Evolutionary conservation across 768 basidiomycete genomes (phyloP).

Genomic region (Kwoniella dejecticola): DNA sequence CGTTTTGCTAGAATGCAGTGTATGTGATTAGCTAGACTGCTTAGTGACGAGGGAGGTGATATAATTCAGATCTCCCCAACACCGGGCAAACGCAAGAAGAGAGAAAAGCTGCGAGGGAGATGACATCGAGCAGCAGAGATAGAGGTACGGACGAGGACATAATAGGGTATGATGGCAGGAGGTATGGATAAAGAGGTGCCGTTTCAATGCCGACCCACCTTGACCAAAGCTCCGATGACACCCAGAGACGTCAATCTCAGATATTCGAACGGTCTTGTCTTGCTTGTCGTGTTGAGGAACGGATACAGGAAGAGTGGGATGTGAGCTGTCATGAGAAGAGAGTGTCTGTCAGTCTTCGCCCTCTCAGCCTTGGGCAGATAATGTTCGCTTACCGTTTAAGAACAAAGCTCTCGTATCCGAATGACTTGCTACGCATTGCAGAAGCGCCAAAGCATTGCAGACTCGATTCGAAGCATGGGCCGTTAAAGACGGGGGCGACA

Average conservation of each 20-base stretch:
- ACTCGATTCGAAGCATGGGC: constrained; percentile 98
- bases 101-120: too few species aligned
- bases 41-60: too few species aligned
- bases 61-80: too few species aligned
- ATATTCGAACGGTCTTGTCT: constrained; percentile 99
- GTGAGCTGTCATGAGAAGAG: constrained; percentile 72
- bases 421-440: constrained; percentile 98
- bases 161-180: too few species aligned
- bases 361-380: too few species aligned
- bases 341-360: too few species aligned
- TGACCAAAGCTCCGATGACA: constrained; percentile 97
- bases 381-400: constrained; percentile 73
- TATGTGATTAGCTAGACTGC: too few species aligned
- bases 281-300: constrained; percentile 97
- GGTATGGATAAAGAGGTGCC: too few species aligned
- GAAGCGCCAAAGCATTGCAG: constrained; percentile 94
- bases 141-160: not conserved
- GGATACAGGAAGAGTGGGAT: constrained; percentile 95
- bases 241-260: constrained; percentile 98
- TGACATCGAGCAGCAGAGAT: not conserved
- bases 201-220: constrained; percentile 70
- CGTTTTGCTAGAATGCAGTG: constrained; percentile 81
- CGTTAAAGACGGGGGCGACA: constrained; percentile 92
- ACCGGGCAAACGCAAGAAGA: too few species aligned
- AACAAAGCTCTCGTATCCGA: constrained; percentile 93